Evolutionary conservation across 148 eudicot genomes (phyloP).

Genomic region (Oxyria digyna): DNA sequence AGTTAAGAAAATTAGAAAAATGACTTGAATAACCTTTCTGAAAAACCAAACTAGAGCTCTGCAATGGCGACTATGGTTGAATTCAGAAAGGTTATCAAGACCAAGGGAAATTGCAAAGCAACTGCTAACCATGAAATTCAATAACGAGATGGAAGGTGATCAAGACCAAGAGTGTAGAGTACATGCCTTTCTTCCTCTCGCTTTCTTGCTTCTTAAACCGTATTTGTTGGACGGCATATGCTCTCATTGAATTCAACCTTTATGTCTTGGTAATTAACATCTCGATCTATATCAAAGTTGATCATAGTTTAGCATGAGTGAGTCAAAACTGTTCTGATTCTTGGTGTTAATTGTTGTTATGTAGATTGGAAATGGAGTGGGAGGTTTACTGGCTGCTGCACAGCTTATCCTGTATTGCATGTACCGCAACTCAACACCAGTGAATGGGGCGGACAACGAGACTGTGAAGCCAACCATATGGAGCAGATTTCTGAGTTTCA

Average conservation of each 20-base stretch:
- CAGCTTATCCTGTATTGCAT: constrained; percentile 3
- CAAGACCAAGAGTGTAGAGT: constrained; percentile 11
- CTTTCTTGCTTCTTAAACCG: constrained; percentile 4
- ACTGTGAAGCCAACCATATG: not conserved
- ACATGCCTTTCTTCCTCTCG: constrained; percentile 9
- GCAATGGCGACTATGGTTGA: too few relatives aligned
- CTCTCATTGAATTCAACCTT: constrained; percentile 7
- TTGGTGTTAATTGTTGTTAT: not conserved
- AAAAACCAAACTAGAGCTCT: too few relatives aligned
- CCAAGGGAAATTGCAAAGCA: too few relatives aligned
- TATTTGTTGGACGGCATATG: constrained; percentile 4
- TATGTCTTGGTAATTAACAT: not conserved
- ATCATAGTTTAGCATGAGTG: not conserved
- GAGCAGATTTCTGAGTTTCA: too few relatives aligned
- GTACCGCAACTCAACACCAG: not conserved
- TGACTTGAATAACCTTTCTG: too few relatives aligned
- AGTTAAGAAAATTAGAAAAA: too few relatives aligned
- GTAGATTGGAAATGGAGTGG: constrained; percentile 11
- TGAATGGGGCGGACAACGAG: not conserved
- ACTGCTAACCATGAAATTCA: too few relatives aligned
- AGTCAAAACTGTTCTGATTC: not conserved
- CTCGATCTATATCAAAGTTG: not conserved
- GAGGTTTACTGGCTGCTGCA: not conserved
- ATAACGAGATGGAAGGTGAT: constrained; percentile 17
- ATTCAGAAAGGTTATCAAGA: too few relatives aligned